Percentiles rank a stretch among this genome's conserved stretches.
These are phyloP conservation scores for Pleoardoris graminearum DNA, from an alignment of 2,329 filamentous ascomycete genomes.

Conservation along the genomic window DNA sequence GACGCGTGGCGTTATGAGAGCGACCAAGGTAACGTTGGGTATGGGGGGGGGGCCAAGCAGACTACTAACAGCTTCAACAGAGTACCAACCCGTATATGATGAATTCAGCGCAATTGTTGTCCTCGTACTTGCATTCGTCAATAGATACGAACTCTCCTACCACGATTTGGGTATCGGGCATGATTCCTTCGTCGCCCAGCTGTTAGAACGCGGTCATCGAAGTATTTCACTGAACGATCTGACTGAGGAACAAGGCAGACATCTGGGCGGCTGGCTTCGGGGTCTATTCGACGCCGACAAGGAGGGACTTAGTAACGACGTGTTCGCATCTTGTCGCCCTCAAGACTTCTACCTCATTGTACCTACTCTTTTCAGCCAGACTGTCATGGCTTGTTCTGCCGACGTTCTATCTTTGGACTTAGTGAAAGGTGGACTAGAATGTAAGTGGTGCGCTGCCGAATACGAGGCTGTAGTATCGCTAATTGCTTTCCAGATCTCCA, in stretches of 20 bases:
- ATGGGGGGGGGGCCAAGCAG: background rate
- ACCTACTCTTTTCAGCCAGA: conserved; percentile 76
- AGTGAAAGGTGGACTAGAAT: conserved; percentile 76
- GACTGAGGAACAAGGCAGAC: conserved; percentile 65
- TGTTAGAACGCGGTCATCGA: conserved; percentile 64
- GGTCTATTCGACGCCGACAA: conserved; percentile 69
- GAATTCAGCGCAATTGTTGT: conserved; percentile 80
- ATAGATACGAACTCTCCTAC: conserved; percentile 70
- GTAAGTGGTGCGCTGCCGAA: conserved; percentile 50
- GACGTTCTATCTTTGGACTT: conserved; percentile 69
- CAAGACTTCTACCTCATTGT: conserved; percentile 81
- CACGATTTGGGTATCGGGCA: conserved; percentile 66
- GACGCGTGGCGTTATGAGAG: conserved; percentile 82
- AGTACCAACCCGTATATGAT: conserved; percentile 84
- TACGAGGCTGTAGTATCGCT: conserved; percentile 6
- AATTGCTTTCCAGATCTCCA: conserved; percentile 62
- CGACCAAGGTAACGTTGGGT: conserved; percentile 61
- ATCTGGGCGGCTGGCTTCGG: conserved; percentile 74
- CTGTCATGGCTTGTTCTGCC: conserved; percentile 69
- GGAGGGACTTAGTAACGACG: conserved; percentile 76
- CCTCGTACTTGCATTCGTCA: conserved; percentile 72
- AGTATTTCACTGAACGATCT: conserved; percentile 63
- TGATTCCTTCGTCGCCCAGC: conserved; percentile 70
- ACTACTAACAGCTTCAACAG: conserved; percentile 52
- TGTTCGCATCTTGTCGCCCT: conserved; percentile 80